Evolutionary conservation across 164 flowering plant species (phyloP), one percentile per base, ranked within the genome.

Genomic region (Tetrastigma voinierianum): DNA sequence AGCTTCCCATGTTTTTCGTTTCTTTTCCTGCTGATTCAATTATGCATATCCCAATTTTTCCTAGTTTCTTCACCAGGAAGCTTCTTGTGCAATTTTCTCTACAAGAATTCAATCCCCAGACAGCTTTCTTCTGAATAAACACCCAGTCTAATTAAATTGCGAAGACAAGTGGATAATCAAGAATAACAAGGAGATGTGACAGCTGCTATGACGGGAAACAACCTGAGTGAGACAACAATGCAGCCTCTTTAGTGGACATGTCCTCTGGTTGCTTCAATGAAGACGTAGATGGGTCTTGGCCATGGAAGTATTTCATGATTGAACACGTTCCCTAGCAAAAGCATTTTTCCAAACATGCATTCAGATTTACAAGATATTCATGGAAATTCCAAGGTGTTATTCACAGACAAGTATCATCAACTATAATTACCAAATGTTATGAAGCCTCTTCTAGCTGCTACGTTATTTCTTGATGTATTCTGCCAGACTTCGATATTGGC

Each of bases 261-360:
- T 72, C 77, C 25, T 24, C 11, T 48, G 56, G 57, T 40, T 67
- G 72, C 61, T 76, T 77, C 53, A 75, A 58, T 62, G 78, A 66
- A 62, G 78, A 72, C 64, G 40, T 55, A 45, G 81, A 70, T 67
- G 81, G 67, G 70, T 76, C 48, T 57, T 64, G 70, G 48, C 81
- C 77, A 57, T 77, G 82, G 63, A 88, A 88, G 68, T 84, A 90
- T 67, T 77, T 84, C 59, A 67, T 70, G 45, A 90, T 87, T 70
- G 94, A 84, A 65, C 72, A 44, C 48, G 87, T 83, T 57, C 94
- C 94, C 96, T 90, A 56, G 24, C 51, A 64, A 9, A 57, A 46
- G 12, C 8, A 24, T 25, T 54, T 10, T n/a, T 14, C 9, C 40
- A 59, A 57, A 21, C 17, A 16, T 9, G 18, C 21, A 53, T 4